Evolutionary conservation across 305 asterid species (phyloP).

Genomic region (Fraxinus dipetala): DNA sequence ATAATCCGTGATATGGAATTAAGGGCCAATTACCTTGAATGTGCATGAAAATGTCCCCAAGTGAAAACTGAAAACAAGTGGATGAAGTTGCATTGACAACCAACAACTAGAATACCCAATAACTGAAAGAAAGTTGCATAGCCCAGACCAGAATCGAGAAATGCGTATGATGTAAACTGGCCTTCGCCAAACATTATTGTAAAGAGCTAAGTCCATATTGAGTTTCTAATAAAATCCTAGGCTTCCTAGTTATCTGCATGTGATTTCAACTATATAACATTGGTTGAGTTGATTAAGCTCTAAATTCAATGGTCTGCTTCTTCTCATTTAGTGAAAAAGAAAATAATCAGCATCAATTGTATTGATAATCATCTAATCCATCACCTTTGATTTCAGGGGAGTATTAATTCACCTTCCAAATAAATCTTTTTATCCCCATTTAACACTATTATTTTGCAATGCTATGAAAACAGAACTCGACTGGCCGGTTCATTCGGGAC

Average conservation of each 20-base stretch:
- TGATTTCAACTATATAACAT: background rate
- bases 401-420: slow-evolving; percentile 3
- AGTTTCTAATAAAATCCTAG: background rate
- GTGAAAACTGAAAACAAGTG: slow-evolving; percentile 2
- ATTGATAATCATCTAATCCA: background rate
- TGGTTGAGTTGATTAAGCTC: background rate
- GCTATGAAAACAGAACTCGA: too few relatives aligned
- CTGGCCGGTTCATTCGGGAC: too few relatives aligned
- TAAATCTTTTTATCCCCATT: background rate
- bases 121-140: background rate
- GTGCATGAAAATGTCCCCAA: background rate
- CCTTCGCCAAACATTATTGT: background rate
- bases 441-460: background rate
- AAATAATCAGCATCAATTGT: background rate
- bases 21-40: background rate
- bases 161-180: background rate
- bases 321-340: background rate
- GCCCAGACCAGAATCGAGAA: background rate
- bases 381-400: slow-evolving; percentile 3
- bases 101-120: background rate
- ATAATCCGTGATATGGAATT: background rate
- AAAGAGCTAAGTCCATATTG: background rate
- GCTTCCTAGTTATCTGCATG: background rate
- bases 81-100: background rate
- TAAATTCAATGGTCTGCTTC: background rate